These are phyloP conservation scores for Ilyonectria sp. DNA, from an alignment of 2,329 filamentous ascomycete species.

Conservation along the genomic window DNA sequence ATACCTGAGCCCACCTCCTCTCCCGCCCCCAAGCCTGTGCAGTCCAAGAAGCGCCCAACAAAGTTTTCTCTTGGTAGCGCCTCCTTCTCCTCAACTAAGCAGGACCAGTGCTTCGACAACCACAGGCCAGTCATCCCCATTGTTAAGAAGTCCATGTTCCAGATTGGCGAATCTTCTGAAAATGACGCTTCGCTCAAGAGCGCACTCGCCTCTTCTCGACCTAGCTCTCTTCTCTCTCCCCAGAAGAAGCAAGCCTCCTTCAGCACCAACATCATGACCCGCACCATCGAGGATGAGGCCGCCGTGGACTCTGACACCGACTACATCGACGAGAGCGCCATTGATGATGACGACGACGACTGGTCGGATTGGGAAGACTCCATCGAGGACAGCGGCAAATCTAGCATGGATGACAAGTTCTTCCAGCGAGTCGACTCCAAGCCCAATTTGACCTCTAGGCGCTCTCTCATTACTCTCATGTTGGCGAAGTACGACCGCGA, in stretches of 20 bases:
- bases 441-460: conserved; percentile 85
- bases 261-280: conserved; percentile 78
- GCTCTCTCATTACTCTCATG: conserved; percentile 91
- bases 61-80: conserved; percentile 79
- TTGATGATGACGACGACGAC: conserved; percentile 79
- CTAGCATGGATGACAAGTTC: conserved; percentile 84
- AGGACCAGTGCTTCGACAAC: conserved; percentile 63
- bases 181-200: conserved; percentile 82
- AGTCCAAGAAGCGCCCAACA: conserved; percentile 73
- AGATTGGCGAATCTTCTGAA: conserved; percentile 75
- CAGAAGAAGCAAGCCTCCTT: conserved; percentile 88
- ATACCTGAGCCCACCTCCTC: conserved; percentile 74
- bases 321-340: conserved; percentile 87
- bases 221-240: conserved; percentile 57
- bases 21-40: conserved; percentile 76
- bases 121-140: conserved; percentile 51
- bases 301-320: conserved; percentile 73
- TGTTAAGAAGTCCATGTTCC: conserved; percentile 62
- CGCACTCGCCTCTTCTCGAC: conserved; percentile 62
- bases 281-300: conserved; percentile 72
- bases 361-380: conserved; percentile 76
- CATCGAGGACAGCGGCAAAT: conserved; percentile 85
- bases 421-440: conserved; percentile 95
- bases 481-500: conserved; percentile 84
- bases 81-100: conserved; percentile 82